Evolutionary conservation across 2,329 filamentous ascomycete species (phyloP), one percentile per base, ranked within the genome.

Genomic region (Rugonectria rugulosa): DNA sequence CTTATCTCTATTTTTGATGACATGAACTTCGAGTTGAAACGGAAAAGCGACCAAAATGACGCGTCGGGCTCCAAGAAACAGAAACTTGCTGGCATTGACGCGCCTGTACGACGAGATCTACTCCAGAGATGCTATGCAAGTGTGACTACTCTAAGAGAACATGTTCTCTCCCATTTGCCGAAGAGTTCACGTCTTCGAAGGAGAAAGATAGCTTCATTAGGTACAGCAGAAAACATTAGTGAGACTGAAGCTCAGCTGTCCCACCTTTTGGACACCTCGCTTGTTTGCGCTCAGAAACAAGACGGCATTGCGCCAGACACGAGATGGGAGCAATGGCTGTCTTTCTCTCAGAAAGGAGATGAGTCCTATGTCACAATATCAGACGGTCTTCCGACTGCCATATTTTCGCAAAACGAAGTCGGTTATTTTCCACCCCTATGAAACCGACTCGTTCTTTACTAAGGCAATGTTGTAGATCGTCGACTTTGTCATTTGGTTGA

Each of bases 401-500:
- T 74, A 5, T 86, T 79, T 66, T 85, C 79, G 4, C 88, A 91
- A 67, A 78, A 81, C 20, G 88, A 91, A 79, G 88, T 90, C 45
- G 47, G 64, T 53, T 27, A 17, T 19, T 34, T 34, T n/a, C 46
- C 52, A 47, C 61, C 24, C 44, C 17, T 45, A 42, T 19, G 11
- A 14, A 11, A 4, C 27, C 19, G 10, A n/a, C n/a, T n/a, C n/a
- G n/a, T 14, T 31, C 12, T n/a, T n/a, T 29, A 37, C 59, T 66
- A 54, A 65, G 65, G 14, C 24, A 5, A 14, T 17, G 9, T 44
- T n/a, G 47, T 64, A 92, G 89, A 83, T 94, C 63, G 80, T 94
- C 37, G 88, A 93, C 68, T 92, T 90, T 71, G 83, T 84, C 23
- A 85, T 97, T 36, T 92, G 89, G 85, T 80, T 84, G 9, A 77